Base-by-base conservation (phyloP, 805 yeast genomes). In the Wickerhamomyces strasburgensis region DNA sequence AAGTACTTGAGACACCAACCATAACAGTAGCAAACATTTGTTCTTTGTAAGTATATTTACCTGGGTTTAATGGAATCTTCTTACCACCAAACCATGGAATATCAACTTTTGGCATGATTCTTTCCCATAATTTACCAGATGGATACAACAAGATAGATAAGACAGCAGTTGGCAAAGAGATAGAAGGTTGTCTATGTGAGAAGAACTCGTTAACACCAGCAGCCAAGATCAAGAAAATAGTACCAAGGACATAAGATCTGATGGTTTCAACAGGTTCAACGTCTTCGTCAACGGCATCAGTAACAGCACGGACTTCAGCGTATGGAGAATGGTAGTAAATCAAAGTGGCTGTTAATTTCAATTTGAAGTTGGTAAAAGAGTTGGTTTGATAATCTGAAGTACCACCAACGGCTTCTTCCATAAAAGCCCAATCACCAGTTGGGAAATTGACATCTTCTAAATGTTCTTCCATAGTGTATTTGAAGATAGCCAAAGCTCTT, bases 271-370 rank as follows among this genome's bases (percentile, higher is more conserved):
- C 68, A 5, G 74, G 74, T 17, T 68, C 52, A 4, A 54, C 46
- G 2, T 66, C 64, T 49, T 75, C 77, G 50, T 75, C 79, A 23
- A 62, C 43, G 23, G 75, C 67, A 16, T 74, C 72, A 29, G 76
- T 73, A 16, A 79, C 72, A 19, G 84, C 73, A 55, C 86, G 68
- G 15, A 79, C 84, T 56, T 79, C 85, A 1, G 82, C 75, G 52
- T 78, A 79, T 8, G 84, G 83, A 15, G 78, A 72, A 47, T 66
- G 61, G 43, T 51, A 70, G 59, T 29, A 29, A 25, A 35, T 17
- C 19, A 44, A 23, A 4, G 25, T 30, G 14, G 48, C 48, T 3
- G 28, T 31, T 16, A 39, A 7, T 21, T 34, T 34, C 14, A 36
- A 28, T 23, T 31, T 35, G 42, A 44, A 44, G 21, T 25, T 19